Evolutionary conservation across 768 basidiomycete species (phyloP).

Genomic region (Termitomyces sp.): DNA sequence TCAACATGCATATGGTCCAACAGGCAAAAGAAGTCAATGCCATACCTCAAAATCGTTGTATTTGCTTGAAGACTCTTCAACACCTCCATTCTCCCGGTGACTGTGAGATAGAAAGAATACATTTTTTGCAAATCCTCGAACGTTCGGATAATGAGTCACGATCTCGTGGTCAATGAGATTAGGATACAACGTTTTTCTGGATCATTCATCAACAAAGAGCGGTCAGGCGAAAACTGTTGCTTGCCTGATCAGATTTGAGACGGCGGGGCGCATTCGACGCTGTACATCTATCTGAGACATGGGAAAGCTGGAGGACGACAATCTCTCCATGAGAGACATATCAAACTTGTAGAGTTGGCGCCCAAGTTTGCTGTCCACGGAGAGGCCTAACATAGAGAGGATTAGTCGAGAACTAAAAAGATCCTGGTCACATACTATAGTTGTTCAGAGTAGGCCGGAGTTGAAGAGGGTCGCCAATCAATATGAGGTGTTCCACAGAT

Average conservation of each 20-base stretch:
- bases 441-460: conserved; percentile 68
- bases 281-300: conserved; percentile 77
- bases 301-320: conserved; percentile 51
- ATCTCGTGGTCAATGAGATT: conserved; percentile 54
- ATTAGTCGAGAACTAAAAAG: background rate
- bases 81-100: conserved; percentile 57
- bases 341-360: conserved; percentile 61
- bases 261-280: conserved; percentile 71
- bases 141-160: conserved; percentile 49
- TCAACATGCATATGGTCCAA: conserved; percentile 2
- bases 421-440: conserved; percentile 41
- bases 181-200: conserved; percentile 61
- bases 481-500: conserved; percentile 69
- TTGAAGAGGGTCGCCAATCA: conserved; percentile 81
- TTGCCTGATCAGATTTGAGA: conserved; percentile 61
- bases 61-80: conserved; percentile 64
- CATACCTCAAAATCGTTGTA: conserved; percentile 66
- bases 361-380: conserved; percentile 65
- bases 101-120: conserved; percentile 68
- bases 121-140: conserved; percentile 62
- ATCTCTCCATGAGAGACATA: conserved; percentile 74
- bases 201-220: conserved; percentile 1
- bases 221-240: conserved; percentile 3
- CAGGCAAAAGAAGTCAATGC: background rate
- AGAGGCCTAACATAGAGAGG: conserved; percentile 44